phyloP scores from a whole-genome alignment of 352 stramenopile genomes.

The Peronosclerospora sorghi region DNA sequence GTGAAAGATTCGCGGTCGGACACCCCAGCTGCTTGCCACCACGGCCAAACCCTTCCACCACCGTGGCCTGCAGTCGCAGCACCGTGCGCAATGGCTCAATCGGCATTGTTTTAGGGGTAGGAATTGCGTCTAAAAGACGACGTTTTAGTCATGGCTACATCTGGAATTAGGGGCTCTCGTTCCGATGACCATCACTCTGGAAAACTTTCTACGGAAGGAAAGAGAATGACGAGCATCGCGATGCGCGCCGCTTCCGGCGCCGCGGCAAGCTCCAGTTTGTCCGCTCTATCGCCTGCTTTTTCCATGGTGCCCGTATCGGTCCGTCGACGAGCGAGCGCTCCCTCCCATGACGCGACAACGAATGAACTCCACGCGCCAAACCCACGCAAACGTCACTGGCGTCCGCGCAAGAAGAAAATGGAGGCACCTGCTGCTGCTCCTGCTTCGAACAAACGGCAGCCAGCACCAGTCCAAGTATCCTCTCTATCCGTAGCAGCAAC shows the following conservation, averaged over 20 bases:
- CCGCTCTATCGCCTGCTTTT: conserved; percentile 10
- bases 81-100: conserved; percentile 46
- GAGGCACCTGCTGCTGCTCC: not conserved
- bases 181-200: too few relatives aligned
- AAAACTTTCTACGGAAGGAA: too few relatives aligned
- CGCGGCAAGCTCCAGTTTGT: conserved; percentile 10
- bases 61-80: conserved; percentile 78
- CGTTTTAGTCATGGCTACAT: too few relatives aligned
- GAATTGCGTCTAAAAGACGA: not conserved
- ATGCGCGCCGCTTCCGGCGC: conserved; percentile 11
- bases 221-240: conserved; percentile 13
- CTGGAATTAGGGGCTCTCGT: too few relatives aligned
- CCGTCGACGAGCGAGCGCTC: conserved; percentile 3
- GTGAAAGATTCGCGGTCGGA: conserved; percentile 91
- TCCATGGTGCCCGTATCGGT: conserved; percentile 24
- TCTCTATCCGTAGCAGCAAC: too few relatives aligned
- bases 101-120: conserved; percentile 16
- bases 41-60: conserved; percentile 90
- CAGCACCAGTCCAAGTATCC: not conserved
- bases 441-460: not conserved
- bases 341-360: not conserved
- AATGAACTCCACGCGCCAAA: not conserved
- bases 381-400: conserved; percentile 7
- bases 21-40: conserved; percentile 94
- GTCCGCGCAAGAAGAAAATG: conserved; percentile 22